phyloP scores from a whole-genome alignment of 495 filamentous ascomycete genomes.

The Acidiella bohemica region DNA sequence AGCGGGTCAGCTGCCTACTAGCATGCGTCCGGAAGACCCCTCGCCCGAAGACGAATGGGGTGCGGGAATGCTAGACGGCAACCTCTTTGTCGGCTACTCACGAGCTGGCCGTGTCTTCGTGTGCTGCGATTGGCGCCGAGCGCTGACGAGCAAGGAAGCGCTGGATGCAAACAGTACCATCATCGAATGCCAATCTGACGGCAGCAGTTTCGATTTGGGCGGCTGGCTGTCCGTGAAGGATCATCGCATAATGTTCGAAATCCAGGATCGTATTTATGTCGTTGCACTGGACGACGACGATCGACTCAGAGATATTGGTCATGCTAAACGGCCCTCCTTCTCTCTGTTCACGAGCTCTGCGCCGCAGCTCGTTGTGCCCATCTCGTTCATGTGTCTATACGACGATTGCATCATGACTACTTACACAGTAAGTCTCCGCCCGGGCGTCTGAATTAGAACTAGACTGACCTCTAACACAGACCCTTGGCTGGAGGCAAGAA shows the following conservation, averaged over 20 bases:
- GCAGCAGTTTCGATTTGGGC: slow-evolving; percentile 9
- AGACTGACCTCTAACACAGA: not conserved
- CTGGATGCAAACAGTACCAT: not conserved
- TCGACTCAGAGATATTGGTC: not conserved
- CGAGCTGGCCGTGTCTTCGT: slow-evolving; percentile 10
- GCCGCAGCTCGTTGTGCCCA: slow-evolving; percentile 5
- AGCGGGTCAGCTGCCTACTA: slow-evolving; percentile 2
- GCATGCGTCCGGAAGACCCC: not conserved
- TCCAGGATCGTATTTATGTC: slow-evolving; percentile 14
- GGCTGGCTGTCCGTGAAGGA: slow-evolving; percentile 16
- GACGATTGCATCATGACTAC: slow-evolving; percentile 20
- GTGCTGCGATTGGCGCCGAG: slow-evolving; percentile 14
- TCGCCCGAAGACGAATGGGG: slow-evolving; percentile 17
- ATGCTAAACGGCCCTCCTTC: slow-evolving; percentile 1
- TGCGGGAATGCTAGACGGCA: slow-evolving; percentile 10
- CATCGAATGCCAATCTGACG: slow-evolving; percentile 14
- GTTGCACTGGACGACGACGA: slow-evolving; percentile 12
- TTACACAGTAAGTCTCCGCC: slow-evolving; percentile 1
- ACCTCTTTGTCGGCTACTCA: slow-evolving; percentile 16
- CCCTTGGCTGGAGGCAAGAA: not conserved
- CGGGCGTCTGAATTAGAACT: not conserved
- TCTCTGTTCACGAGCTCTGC: slow-evolving; percentile 3
- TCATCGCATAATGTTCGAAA: slow-evolving; percentile 13
- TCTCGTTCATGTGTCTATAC: slow-evolving; percentile 16
- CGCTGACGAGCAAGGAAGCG: not conserved